A percentile compares a stretch with the other conserved stretches of the same genome.
These are phyloP conservation scores for Sporothrix protearum DNA, from an alignment of 2,329 filamentous ascomycete genomes.

Conservation along the genomic window DNA sequence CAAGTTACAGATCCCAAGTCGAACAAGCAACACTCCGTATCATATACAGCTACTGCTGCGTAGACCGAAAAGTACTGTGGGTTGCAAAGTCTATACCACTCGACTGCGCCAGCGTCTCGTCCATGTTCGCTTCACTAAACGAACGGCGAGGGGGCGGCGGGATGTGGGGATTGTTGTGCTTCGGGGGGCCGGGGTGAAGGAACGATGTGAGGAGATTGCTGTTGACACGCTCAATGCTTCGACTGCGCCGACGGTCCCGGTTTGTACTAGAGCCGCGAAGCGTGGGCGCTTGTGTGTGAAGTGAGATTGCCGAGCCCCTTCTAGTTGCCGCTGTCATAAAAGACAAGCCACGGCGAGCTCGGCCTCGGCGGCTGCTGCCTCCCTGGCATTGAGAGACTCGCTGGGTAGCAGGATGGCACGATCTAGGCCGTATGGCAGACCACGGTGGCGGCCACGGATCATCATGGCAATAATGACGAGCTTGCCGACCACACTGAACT, in stretches of 20 bases:
- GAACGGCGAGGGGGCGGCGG: slow-evolving; percentile 14
- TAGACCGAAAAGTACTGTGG: not conserved
- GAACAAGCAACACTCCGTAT: not conserved
- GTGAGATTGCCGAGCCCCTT: slow-evolving; percentile 38
- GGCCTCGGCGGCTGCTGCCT: slow-evolving; percentile 47
- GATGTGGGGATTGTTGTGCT: not conserved
- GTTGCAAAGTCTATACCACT: slow-evolving; percentile 22
- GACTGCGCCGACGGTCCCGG: slow-evolving; percentile 37
- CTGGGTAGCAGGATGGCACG: slow-evolving; percentile 58
- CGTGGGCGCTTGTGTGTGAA: slow-evolving; percentile 31
- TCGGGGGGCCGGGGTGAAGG: slow-evolving; percentile 47
- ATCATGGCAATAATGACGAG: slow-evolving; percentile 67
- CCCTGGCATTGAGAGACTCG: slow-evolving; percentile 53
- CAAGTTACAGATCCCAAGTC: not conserved
- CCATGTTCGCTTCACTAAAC: slow-evolving; percentile 20
- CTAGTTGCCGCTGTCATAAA: slow-evolving; percentile 34
- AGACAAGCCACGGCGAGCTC: slow-evolving; percentile 25
- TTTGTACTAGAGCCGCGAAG: slow-evolving; percentile 34
- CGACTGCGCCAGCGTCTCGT: slow-evolving; percentile 20
- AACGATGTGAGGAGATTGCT: slow-evolving; percentile 46
- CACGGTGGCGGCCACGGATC: slow-evolving; percentile 65
- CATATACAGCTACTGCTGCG: not conserved
- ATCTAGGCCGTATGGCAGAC: slow-evolving; percentile 63
- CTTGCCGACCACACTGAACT: slow-evolving; percentile 73
- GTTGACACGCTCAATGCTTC: slow-evolving; percentile 41